Conservation (phyloP, 1,284 basidiomycete genomes). For the Ceratobasidium sp. region DNA sequence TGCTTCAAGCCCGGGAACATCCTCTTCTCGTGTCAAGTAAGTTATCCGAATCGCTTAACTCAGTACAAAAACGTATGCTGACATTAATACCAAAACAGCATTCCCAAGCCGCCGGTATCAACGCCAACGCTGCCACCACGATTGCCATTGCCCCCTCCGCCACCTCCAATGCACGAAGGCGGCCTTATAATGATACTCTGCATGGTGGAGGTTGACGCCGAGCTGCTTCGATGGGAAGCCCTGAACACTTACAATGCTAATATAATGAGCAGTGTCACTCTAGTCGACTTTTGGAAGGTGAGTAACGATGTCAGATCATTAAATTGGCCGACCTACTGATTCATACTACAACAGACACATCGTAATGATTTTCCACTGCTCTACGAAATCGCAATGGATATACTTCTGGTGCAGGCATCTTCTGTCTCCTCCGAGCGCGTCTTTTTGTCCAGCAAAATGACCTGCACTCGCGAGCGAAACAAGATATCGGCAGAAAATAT, state of each 20-base stretch:
- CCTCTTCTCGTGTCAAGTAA: neutral
- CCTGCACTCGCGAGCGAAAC: slow-evolving; percentile 29
- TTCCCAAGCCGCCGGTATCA: neutral
- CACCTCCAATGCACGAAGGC: neutral
- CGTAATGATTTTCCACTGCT: slow-evolving; percentile 24
- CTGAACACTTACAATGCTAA: neutral
- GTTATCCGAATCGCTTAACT: neutral
- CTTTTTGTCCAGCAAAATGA: slow-evolving; percentile 35
- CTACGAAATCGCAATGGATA: slow-evolving; percentile 20
- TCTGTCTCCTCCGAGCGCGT: slow-evolving; percentile 32
- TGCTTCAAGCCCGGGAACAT: neutral
- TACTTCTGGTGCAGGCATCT: slow-evolving; percentile 26
- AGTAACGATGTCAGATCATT: neutral
- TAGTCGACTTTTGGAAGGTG: slow-evolving; percentile 37
- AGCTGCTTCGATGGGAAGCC: slow-evolving; percentile 28
- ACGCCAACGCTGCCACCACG: neutral
- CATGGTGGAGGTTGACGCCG: slow-evolving; percentile 28
- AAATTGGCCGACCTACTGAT: neutral
- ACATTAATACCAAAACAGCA: neutral
- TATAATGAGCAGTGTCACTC: slow-evolving; percentile 15
- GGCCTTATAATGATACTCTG: neutral
- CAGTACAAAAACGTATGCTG: neutral
- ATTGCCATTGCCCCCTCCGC: too few relatives aligned
- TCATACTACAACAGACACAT: neutral
- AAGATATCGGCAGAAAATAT: slow-evolving; percentile 39